A percentile compares a stretch with the other conserved stretches of the same genome.
phyloP scores from a whole-genome alignment of 78 protist genomes.

The Tieghemostelium lacteum region DNA sequence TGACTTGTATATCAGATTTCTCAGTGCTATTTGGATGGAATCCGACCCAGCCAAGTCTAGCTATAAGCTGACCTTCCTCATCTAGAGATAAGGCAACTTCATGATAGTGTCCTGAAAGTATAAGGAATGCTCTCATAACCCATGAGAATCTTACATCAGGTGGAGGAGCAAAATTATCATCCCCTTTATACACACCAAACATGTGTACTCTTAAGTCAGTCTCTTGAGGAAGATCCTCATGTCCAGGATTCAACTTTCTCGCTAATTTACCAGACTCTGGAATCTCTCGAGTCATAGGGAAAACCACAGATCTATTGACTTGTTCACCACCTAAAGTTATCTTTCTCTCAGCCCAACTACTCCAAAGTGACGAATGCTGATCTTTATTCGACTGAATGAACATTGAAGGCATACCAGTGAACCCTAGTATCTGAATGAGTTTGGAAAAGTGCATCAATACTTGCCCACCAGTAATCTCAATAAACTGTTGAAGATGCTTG shows the following conservation, averaged over 20 bases:
- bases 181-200: constrained; percentile 82
- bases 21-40: constrained; percentile 34
- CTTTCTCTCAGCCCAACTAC: constrained; percentile 76
- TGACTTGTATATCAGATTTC: neutral
- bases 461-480: constrained; percentile 48
- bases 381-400: constrained; percentile 10
- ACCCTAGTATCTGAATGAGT: constrained; percentile 44
- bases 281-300: constrained; percentile 61
- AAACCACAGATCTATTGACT: constrained; percentile 77
- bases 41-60: constrained; percentile 55
- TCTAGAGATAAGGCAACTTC: constrained; percentile 78
- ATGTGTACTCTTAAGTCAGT: constrained; percentile 23
- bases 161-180: constrained; percentile 74
- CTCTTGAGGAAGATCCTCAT: constrained; percentile 7
- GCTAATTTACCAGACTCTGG: constrained; percentile 39
- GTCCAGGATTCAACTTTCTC: constrained; percentile 28
- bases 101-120: constrained; percentile 55
- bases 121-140: constrained; percentile 75
- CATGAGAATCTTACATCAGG: constrained; percentile 80
- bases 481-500: constrained; percentile 6
- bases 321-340: constrained; percentile 82
- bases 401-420: constrained; percentile 61
- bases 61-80: constrained; percentile 76
- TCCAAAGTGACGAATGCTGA: constrained; percentile 44
- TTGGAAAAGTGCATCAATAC: constrained; percentile 52